Evolutionary conservation across 1,284 basidiomycete species (phyloP), one percentile per base, ranked within the genome.

Genomic region (Stereum hirsutum): DNA sequence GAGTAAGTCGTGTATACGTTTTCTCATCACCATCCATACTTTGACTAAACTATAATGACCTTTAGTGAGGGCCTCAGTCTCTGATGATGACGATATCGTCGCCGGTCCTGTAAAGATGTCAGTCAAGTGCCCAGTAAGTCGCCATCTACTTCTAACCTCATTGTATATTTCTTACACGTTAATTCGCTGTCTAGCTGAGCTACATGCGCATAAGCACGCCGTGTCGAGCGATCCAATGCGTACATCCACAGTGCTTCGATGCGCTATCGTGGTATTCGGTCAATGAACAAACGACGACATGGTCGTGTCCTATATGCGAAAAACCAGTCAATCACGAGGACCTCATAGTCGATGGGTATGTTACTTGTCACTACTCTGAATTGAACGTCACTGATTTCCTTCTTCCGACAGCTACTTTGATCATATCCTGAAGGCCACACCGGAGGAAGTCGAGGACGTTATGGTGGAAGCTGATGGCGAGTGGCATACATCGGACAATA

Each of bases 201-300:
- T 96, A 90, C 57, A 80, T 85, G 63, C 86, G 94, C 10, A 84
- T 99, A 46, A 70, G 64, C 23, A 86, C 78, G 0, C 95, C 96
- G 2, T 85, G 89, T 57, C 85, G 95, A 14, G 94, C 95, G 0
- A 72, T 68, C 11, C 68, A 74, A 49, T 99, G 96, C 58, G 78
- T 87, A 19, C 96, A 99, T 61, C 69, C 89, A 2, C 91, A 96
- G 56, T 99, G 96, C 62, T 99, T 99, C 60, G 96, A 99, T 61
- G 93, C 94, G 0, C 74, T 75, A 17, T 91, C 88, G 40, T 99
- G 94, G 90, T 92, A 88, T 54, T 86, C 85, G 19, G 81, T 96
- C 58, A 99, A 97, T 78, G 89, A 95, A 55, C 87, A 91, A 63
- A 95, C 94, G 5, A 96, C 96, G 0, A 93, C 92, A 25, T 99